Percentiles rank a stretch among this genome's conserved stretches.
These are phyloP conservation scores for Tuber brumale DNA, from an alignment of 495 filamentous ascomycete genomes.

Conservation along the genomic window DNA sequence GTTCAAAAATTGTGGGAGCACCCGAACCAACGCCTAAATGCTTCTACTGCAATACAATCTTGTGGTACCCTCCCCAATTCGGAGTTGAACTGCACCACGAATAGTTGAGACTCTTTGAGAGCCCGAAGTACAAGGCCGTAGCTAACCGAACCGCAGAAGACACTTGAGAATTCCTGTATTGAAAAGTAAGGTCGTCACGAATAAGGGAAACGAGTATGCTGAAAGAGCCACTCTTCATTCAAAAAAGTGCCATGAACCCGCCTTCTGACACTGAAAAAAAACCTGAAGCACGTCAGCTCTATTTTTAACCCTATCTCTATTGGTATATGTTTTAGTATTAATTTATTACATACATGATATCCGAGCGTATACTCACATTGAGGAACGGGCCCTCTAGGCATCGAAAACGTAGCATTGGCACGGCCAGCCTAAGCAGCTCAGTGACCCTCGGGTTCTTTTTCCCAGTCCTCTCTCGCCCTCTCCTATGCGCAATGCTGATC, in stretches of 20 bases:
- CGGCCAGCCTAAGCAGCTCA: background rate
- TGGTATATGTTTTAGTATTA: no score
- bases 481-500: background rate
- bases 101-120: background rate
- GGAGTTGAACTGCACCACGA: background rate
- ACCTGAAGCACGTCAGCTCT: background rate
- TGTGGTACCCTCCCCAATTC: background rate
- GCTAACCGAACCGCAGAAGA: background rate
- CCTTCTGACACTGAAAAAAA: background rate
- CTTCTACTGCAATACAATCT: background rate
- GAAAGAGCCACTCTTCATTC: background rate
- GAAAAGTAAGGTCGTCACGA: background rate
- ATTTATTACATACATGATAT: no score
- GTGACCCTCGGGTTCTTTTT: background rate
- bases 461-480: background rate
- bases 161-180: background rate
- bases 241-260: background rate
- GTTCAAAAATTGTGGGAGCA: background rate
- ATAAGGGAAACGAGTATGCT: background rate
- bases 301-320: background rate
- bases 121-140: background rate
- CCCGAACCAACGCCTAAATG: background rate
- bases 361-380: background rate
- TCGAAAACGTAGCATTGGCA: background rate
- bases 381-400: background rate